Evolutionary conservation across 768 basidiomycete genomes (phyloP).

Genomic region (Baorangia bicolor): DNA sequence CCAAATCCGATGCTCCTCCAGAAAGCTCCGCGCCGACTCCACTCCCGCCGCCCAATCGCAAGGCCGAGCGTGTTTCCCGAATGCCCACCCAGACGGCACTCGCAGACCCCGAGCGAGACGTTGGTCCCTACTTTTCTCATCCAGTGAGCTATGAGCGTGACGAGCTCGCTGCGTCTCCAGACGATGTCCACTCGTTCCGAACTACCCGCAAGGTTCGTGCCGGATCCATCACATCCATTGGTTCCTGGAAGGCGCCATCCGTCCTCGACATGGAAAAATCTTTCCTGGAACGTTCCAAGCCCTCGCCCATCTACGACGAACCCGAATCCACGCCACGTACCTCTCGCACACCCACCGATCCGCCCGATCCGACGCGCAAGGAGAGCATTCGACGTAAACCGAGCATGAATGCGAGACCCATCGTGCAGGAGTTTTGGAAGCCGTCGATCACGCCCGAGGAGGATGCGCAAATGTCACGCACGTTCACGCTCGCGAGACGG

Average conservation of each 20-base stretch:
- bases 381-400: conserved; percentile 34
- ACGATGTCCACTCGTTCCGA: conserved; percentile 18
- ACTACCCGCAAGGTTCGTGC: conserved; percentile 22
- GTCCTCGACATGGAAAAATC: conserved; percentile 23
- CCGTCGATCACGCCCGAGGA: conserved; percentile 47
- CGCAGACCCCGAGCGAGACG: conserved; percentile 30
- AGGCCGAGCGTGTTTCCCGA: conserved; percentile 16
- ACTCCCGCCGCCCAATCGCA: conserved; percentile 15
- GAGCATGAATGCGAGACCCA: conserved; percentile 34
- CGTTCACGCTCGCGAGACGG: conserved; percentile 43
- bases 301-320: conserved; percentile 27
- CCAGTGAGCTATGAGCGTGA: conserved; percentile 18
- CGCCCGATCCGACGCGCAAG: conserved; percentile 22
- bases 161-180: conserved; percentile 17
- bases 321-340: conserved; percentile 25
- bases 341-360: conserved; percentile 22
- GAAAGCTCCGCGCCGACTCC: conserved; percentile 8
- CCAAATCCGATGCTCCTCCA: conserved; percentile 2
- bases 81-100: conserved; percentile 16
- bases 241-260: conserved; percentile 29
- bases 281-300: conserved; percentile 21
- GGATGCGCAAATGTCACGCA: conserved; percentile 40
- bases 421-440: conserved; percentile 49
- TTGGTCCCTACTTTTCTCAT: conserved; percentile 16
- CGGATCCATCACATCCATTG: conserved; percentile 26